Conservation (phyloP, 768 basidiomycete genomes). For the Fomitopsis serialis region DNA sequence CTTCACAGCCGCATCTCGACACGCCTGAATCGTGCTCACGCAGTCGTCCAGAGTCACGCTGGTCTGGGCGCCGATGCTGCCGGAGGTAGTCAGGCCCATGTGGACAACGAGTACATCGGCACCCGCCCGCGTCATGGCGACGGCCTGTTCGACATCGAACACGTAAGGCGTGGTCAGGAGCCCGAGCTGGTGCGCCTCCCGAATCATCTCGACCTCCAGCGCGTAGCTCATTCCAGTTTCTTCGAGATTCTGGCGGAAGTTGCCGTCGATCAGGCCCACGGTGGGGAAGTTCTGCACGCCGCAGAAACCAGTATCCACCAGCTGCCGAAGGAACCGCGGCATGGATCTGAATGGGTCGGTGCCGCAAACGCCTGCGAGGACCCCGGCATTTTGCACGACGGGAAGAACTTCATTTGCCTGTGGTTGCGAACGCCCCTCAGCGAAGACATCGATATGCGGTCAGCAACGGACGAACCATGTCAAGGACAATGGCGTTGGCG, state of each 20-base stretch:
- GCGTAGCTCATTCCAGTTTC: conserved; percentile 18
- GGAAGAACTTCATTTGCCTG: conserved; percentile 15
- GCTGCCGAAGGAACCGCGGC: conserved; percentile 15
- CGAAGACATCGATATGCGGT: not conserved
- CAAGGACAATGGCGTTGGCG: conserved; percentile 12
- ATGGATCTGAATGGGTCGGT: conserved; percentile 17
- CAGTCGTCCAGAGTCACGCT: conserved; percentile 14
- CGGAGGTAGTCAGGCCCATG: conserved; percentile 16
- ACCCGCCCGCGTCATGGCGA: conserved; percentile 14
- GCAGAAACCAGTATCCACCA: conserved; percentile 13
- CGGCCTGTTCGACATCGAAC: conserved; percentile 10
- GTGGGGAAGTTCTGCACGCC: conserved; percentile 20
- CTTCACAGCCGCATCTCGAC: conserved; percentile 12
- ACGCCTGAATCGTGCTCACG: conserved; percentile 13
- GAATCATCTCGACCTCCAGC: conserved; percentile 16
- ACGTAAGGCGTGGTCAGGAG: conserved; percentile 17
- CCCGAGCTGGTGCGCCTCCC: conserved; percentile 11
- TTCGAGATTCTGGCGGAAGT: conserved; percentile 16
- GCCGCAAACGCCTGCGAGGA: conserved; percentile 16
- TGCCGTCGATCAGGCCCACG: conserved; percentile 16
- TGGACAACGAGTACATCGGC: conserved; percentile 16
- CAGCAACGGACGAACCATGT: conserved; percentile 7
- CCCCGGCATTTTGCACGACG: conserved; percentile 8
- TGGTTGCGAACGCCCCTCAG: not conserved
- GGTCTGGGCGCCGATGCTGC: conserved; percentile 15